Evolutionary conservation across 495 filamentous ascomycete species (phyloP).

Genomic region (Lepidopterella palustris): DNA sequence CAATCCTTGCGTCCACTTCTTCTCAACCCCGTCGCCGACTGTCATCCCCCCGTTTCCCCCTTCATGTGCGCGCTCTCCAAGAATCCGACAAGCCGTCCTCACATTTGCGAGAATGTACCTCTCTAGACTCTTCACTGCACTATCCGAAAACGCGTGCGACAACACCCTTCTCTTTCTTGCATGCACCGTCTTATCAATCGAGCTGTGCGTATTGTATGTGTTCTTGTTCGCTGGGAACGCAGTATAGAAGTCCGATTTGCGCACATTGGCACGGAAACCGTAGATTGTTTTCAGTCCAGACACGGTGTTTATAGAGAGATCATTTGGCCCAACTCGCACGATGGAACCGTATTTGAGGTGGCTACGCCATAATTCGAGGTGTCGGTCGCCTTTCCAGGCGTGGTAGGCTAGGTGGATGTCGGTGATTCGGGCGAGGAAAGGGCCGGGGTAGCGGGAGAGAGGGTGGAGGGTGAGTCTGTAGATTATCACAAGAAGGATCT

Average conservation of each 20-base stretch:
- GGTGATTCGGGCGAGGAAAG: constrained; percentile 27
- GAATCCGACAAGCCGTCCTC: constrained; percentile 12
- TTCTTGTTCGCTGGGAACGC: constrained; percentile 51
- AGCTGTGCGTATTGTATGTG: constrained; percentile 53
- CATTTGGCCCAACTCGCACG: constrained; percentile 57
- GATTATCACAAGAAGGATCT: constrained; percentile 10
- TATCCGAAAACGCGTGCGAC: constrained; percentile 56
- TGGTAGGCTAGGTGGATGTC: constrained; percentile 28
- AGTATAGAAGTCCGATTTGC: constrained; percentile 59
- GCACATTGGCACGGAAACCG: constrained; percentile 53
- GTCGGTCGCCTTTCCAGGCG: constrained; percentile 27
- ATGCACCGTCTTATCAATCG: constrained; percentile 53
- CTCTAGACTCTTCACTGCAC: constrained; percentile 51
- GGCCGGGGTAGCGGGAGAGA: constrained; percentile 31
- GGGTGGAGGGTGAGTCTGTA: constrained; percentile 33
- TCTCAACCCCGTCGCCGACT: not conserved
- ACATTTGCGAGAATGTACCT: constrained; percentile 48
- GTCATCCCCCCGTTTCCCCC: not conserved
- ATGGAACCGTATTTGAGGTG: constrained; percentile 34
- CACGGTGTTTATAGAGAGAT: constrained; percentile 51
- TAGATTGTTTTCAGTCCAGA: constrained; percentile 56
- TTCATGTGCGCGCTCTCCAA: constrained; percentile 6
- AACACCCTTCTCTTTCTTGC: constrained; percentile 59
- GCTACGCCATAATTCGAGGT: constrained; percentile 20
- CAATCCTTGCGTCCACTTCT: constrained; percentile 11